phyloP scores from a whole-genome alignment of 1,139 yeast species.

The Yamadazyma epiphylla region DNA sequence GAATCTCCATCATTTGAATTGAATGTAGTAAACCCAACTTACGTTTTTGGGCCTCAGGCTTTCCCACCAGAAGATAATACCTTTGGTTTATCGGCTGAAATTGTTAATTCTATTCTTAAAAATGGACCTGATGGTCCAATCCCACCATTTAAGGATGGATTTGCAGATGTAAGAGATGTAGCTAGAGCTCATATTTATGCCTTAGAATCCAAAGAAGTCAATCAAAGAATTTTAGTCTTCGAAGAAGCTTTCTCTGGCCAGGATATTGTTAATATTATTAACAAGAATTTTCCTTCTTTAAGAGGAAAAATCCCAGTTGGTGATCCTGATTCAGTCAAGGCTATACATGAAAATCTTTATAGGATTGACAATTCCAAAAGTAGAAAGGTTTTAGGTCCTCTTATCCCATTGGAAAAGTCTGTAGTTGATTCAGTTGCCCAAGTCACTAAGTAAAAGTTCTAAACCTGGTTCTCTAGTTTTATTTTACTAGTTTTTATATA shows the following conservation, averaged over 20 bases:
- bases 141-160: constrained; percentile 26
- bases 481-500: too few species aligned
- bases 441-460: too few species aligned
- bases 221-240: constrained; percentile 22
- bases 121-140: constrained; percentile 17
- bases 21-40: constrained; percentile 47
- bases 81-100: constrained; percentile 18
- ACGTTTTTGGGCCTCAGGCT: constrained; percentile 45
- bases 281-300: constrained; percentile 23
- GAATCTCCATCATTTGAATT: constrained; percentile 39
- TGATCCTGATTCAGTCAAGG: constrained; percentile 15
- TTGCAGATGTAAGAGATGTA: constrained; percentile 39
- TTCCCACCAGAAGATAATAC: constrained; percentile 35
- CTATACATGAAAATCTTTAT: constrained; percentile 16
- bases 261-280: constrained; percentile 28
- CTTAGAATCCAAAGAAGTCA: constrained; percentile 19
- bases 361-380: constrained; percentile 21
- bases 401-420: constrained; percentile 25
- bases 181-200: constrained; percentile 34
- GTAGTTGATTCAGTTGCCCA: too few species aligned
- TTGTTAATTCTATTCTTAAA: constrained; percentile 22
- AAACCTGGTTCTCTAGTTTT: too few species aligned
- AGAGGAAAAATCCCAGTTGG: constrained; percentile 25
- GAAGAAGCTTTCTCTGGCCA: constrained; percentile 31
- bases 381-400: constrained; percentile 22